Evolutionary conservation across 805 yeast genomes (phyloP).

Genomic region (Teunomyces pallodes): DNA sequence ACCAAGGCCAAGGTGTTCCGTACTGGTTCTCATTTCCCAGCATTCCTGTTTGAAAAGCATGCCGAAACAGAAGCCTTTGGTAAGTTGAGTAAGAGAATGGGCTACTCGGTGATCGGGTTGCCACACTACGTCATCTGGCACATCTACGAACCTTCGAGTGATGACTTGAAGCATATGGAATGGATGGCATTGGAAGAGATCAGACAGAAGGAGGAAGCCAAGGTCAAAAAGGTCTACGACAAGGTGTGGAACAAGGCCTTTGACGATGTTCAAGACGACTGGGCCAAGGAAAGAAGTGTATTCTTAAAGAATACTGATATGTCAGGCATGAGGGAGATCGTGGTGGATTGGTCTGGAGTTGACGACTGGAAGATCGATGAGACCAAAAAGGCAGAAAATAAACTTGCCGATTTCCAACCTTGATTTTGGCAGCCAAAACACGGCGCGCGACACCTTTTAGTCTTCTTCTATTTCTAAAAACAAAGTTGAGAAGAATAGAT

Average conservation of each 20-base stretch:
- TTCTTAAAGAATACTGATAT: conserved; percentile 78
- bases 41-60: conserved; percentile 91
- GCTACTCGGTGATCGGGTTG: conserved; percentile 79
- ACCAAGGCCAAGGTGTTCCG: conserved; percentile 85
- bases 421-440: conserved; percentile 12
- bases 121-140: conserved; percentile 59
- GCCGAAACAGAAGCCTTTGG: conserved; percentile 99
- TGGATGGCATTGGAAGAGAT: conserved; percentile 84
- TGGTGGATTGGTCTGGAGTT: conserved; percentile 69
- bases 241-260: conserved; percentile 77
- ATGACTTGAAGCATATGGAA: conserved; percentile 83
- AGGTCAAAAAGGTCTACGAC: conserved; percentile 62
- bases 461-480: conserved; percentile 9
- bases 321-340: conserved; percentile 44
- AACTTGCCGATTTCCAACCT: conserved; percentile 44
- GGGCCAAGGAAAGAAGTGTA: conserved; percentile 69
- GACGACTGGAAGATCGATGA: conserved; percentile 42
- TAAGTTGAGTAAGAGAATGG: conserved; percentile 82
- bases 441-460: too few species aligned
- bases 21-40: conserved; percentile 92
- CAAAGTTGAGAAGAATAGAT: neutral
- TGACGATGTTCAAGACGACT: conserved; percentile 66
- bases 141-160: conserved; percentile 88
- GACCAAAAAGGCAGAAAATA: conserved; percentile 24
- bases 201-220: conserved; percentile 59